Evolutionary conservation across 441 rosid species (phyloP).

Genomic region (Isatis lusitanica): DNA sequence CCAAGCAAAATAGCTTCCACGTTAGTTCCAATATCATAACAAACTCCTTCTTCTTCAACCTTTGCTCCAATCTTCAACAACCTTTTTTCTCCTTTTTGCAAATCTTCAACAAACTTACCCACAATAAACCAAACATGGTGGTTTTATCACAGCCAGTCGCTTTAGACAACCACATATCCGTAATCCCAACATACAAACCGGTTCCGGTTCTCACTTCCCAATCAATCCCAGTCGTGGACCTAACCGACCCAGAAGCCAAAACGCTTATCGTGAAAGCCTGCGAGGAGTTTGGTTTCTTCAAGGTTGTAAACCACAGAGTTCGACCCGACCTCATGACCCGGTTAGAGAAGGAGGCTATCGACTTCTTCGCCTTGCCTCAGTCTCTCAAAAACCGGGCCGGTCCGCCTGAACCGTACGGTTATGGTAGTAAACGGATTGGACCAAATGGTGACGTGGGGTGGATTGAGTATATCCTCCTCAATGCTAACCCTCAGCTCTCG

Average conservation of each 20-base stretch:
- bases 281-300: constrained; percentile 81
- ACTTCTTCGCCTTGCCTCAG: constrained; percentile 64
- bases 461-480: constrained; percentile 86
- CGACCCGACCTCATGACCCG: constrained; percentile 46
- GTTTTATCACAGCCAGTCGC: constrained; percentile 53
- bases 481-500: constrained; percentile 46
- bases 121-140: constrained; percentile 49
- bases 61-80: neutral
- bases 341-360: constrained; percentile 55
- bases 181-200: constrained; percentile 61
- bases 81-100: neutral
- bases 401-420: constrained; percentile 84
- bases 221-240: constrained; percentile 58
- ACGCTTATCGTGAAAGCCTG: constrained; percentile 54
- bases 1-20: constrained; percentile 25
- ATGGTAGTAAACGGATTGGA: constrained; percentile 78
- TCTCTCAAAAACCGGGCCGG: constrained; percentile 74
- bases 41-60: neutral
- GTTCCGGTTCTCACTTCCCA: constrained; percentile 27
- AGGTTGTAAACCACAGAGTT: constrained; percentile 74
- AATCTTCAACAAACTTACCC: neutral
- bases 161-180: constrained; percentile 47
- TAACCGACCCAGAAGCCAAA: constrained; percentile 55
- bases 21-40: constrained; percentile 23
- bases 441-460: constrained; percentile 87